Evolutionary conservation across 805 yeast genomes (phyloP).

Genomic region (Pichia occidentalis): DNA sequence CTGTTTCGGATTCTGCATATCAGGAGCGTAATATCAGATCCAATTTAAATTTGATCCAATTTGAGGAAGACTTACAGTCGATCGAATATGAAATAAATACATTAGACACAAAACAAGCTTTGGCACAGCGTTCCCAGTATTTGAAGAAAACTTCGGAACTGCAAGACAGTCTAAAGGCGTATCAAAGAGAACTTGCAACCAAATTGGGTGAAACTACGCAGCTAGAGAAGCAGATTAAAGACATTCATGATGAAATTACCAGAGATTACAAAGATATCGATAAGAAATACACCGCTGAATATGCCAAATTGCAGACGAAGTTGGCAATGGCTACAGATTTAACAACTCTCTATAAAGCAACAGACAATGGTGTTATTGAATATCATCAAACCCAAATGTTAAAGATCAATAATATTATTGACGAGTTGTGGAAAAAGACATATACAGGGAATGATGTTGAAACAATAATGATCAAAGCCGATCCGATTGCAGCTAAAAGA

Average conservation of each 20-base stretch:
- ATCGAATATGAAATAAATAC: conserved; percentile 23
- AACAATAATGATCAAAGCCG: conserved; percentile 78
- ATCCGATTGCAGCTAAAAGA: conserved; percentile 46
- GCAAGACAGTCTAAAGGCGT: conserved; percentile 40
- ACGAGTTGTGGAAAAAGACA: conserved; percentile 90
- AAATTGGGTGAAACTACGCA: conserved; percentile 83
- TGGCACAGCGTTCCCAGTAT: conserved; percentile 51
- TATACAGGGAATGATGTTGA: conserved; percentile 95
- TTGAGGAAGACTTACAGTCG: conserved; percentile 32
- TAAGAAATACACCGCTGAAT: conserved; percentile 55
- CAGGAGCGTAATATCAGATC: conserved; percentile 53
- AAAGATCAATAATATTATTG: conserved; percentile 80
- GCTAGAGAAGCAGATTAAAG: conserved; percentile 60
- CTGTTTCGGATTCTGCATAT: conserved; percentile 45
- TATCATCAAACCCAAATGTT: conserved; percentile 88
- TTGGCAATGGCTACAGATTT: conserved; percentile 74
- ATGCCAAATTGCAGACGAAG: conserved; percentile 71
- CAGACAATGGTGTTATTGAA: conserved; percentile 90
- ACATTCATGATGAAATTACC: conserved; percentile 50
- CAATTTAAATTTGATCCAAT: conserved; percentile 39
- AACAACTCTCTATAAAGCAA: conserved; percentile 71
- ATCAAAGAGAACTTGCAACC: conserved; percentile 63
- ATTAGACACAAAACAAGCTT: conserved; percentile 42
- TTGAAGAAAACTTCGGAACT: conserved; percentile 50
- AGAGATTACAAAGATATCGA: conserved; percentile 70